Percentiles rank a stretch among this genome's conserved stretches.
Conservation (phyloP, 2,329 filamentous ascomycete species). For the Paraconiothyrium brasiliense region DNA sequence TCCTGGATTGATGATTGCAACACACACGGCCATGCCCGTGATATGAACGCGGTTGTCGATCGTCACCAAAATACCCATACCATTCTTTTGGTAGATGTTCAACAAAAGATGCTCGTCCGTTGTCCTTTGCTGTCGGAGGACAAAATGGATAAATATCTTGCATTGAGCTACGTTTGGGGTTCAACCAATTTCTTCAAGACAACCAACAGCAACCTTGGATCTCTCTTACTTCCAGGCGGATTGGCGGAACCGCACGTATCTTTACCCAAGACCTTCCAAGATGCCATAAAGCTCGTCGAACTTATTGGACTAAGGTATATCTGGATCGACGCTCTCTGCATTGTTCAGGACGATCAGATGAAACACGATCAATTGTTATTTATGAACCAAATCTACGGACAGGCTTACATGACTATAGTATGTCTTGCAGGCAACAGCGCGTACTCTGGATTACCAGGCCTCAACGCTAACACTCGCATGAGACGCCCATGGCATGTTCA, state of each 20-base stretch:
- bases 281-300: neutral
- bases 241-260: neutral
- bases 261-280: neutral
- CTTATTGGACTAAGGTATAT: slow-evolving; percentile 6
- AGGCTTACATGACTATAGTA: slow-evolving; percentile 9
- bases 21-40: neutral
- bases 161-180: slow-evolving; percentile 13
- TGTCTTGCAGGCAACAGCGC: neutral
- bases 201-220: neutral
- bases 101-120: neutral
- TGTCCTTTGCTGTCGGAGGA: neutral
- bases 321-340: slow-evolving; percentile 15
- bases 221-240: neutral
- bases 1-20: neutral
- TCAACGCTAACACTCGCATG: neutral
- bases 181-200: neutral
- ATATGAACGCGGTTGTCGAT: neutral
- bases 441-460: neutral
- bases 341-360: slow-evolving; percentile 9
- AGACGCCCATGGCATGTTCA: neutral
- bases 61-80: neutral
- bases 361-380: slow-evolving; percentile 5
- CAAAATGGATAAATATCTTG: neutral
- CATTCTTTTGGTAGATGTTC: neutral
- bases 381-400: slow-evolving; percentile 12